These are phyloP conservation scores for Phaeotremella skinneri DNA, from an alignment of 768 basidiomycete species.

Conservation along the genomic window DNA sequence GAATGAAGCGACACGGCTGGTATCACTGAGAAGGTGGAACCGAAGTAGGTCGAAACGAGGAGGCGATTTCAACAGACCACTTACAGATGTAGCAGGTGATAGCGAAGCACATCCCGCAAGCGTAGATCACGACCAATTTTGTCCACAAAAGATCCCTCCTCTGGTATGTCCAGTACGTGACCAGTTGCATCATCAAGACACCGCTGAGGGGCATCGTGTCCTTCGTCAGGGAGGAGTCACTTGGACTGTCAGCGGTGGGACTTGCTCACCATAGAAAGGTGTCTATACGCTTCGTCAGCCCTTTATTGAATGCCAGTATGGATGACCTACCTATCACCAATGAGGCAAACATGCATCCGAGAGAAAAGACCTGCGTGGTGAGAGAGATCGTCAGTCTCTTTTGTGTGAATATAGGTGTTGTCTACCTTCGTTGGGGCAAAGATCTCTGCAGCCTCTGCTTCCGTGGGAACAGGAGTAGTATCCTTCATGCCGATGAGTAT, in stretches of 20 bases:
- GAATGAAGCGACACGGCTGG: not conserved
- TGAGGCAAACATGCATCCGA: conserved; percentile 16
- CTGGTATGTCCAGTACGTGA: conserved; percentile 22
- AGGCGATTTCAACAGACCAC: not conserved
- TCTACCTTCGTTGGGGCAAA: not conserved
- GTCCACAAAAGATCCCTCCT: conserved; percentile 18
- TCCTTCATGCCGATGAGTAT: no score
- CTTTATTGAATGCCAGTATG: no score
- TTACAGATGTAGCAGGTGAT: conserved; percentile 21
- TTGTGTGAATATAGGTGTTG: not conserved
- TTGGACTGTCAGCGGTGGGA: no score
- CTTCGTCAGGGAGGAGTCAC: no score
- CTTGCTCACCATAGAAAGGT: conserved; percentile 1
- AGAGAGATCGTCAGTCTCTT: not conserved
- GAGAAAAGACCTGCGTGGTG: conserved; percentile 5
- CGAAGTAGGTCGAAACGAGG: not conserved
- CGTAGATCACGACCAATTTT: conserved; percentile 14
- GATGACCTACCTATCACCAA: conserved; percentile 7
- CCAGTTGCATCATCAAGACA: conserved; percentile 18
- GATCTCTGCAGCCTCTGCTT: not conserved
- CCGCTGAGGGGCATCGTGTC: no score
- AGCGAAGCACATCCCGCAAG: conserved; percentile 10
- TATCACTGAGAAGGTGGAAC: not conserved
- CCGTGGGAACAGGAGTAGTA: conserved; percentile 1
- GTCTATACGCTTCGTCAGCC: no score